These are phyloP conservation scores for Lipomyces yamadae DNA, from an alignment of 805 yeast genomes.

Conservation along the genomic window DNA sequence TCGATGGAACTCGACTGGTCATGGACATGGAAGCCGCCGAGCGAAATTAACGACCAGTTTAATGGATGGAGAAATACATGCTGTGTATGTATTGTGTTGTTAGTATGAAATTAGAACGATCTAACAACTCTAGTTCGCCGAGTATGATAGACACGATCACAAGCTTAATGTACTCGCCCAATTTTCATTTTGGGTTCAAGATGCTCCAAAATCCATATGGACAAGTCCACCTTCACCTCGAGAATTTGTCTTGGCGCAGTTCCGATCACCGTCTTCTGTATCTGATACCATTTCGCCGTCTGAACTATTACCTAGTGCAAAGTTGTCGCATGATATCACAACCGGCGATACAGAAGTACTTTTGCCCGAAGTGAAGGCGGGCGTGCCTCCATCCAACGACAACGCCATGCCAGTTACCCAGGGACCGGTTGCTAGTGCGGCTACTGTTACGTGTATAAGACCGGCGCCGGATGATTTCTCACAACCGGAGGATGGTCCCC, in stretches of 20 bases:
- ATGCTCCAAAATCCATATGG: conserved; percentile 26
- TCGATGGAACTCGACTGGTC: conserved; percentile 41
- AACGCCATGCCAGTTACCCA: neutral
- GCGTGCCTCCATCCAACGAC: neutral
- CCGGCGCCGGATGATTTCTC: conserved; percentile 34
- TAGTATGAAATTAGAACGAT: neutral
- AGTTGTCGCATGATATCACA: neutral
- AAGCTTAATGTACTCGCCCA: conserved; percentile 43
- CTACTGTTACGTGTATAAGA: conserved; percentile 6
- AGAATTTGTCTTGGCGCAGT: neutral
- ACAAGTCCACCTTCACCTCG: conserved; percentile 24
- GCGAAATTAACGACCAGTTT: conserved; percentile 20
- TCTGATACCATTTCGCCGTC: neutral
- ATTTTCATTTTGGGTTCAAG: conserved; percentile 46
- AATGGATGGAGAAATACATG: conserved; percentile 45
- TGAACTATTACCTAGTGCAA: conserved; percentile 2
- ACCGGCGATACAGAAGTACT: conserved; percentile 4
- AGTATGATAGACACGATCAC: conserved; percentile 47
- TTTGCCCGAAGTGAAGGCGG: conserved; percentile 4
- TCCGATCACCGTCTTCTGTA: conserved; percentile 6
- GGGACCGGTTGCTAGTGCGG: neutral
- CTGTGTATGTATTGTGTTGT: conserved; percentile 37
- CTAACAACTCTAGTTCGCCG: conserved; percentile 44
- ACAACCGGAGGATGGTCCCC: conserved; percentile 54
- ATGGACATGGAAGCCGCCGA: conserved; percentile 44